These are phyloP conservation scores for Fusarium sacchari DNA, from an alignment of 2,329 filamentous ascomycete species.

Conservation along the genomic window DNA sequence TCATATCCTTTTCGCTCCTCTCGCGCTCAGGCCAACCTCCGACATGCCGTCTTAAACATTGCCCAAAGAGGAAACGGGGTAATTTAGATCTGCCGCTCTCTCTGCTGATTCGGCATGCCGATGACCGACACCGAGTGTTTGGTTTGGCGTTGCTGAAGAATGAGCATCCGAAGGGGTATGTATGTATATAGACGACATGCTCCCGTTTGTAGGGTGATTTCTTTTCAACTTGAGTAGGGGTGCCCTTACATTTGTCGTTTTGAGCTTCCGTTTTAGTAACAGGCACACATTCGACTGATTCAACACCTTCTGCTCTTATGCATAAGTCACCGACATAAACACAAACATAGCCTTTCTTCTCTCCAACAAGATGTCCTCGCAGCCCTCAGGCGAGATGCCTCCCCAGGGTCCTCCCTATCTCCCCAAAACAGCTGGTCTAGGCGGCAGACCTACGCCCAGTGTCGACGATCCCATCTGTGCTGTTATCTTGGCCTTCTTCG, in stretches of 20 bases:
- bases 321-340: not conserved
- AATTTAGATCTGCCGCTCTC: constrained; percentile 5
- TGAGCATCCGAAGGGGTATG: not conserved
- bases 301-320: not conserved
- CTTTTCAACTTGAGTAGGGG: not conserved
- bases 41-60: constrained; percentile 22
- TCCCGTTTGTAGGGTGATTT: not conserved
- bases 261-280: not conserved
- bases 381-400: constrained; percentile 2
- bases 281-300: not conserved
- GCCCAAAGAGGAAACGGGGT: constrained; percentile 31
- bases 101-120: constrained; percentile 27
- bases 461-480: constrained; percentile 73
- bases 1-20: constrained; percentile 13
- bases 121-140: constrained; percentile 23
- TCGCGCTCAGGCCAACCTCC: constrained; percentile 41
- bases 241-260: not conserved
- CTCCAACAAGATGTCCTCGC: constrained; percentile 16
- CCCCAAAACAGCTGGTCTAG: constrained; percentile 59
- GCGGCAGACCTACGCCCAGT: constrained; percentile 64
- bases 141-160: not conserved
- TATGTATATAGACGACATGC: not conserved
- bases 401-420: constrained; percentile 52
- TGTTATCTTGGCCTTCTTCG: constrained; percentile 70
- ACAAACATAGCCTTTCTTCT: not conserved